phyloP scores from a whole-genome alignment of 2,329 filamentous ascomycete species.

The Cryphonectria radicalis region DNA sequence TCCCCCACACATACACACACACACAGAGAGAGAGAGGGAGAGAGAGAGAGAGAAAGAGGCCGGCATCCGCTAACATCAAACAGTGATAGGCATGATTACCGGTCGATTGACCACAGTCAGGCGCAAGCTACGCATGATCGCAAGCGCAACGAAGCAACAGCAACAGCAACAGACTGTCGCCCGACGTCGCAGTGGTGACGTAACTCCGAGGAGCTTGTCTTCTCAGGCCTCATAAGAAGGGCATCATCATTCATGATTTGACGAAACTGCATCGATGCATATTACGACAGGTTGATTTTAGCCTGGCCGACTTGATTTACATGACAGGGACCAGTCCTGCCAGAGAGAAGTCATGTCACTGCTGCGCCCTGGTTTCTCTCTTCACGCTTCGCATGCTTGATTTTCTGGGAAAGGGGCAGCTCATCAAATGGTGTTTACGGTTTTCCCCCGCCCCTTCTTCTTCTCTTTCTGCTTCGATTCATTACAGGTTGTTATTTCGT shows the following conservation, averaged over 20 bases:
- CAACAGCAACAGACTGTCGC: conserved; percentile 47
- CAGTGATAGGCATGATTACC: conserved; percentile 67
- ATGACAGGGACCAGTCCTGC: conserved; percentile 4
- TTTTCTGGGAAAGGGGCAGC: not conserved
- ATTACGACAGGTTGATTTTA: conserved; percentile 1
- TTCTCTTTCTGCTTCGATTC: not conserved
- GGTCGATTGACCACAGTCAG: conserved; percentile 59
- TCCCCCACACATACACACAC: too few species aligned
- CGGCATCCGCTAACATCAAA: conserved; percentile 34
- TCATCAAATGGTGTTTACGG: conserved; percentile 10
- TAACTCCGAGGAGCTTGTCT: conserved; percentile 58
- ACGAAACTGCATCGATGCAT: conserved; percentile 35
- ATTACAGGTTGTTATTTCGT: conserved; percentile 11
- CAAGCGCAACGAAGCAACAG: conserved; percentile 58
- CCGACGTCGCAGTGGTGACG: conserved; percentile 59
- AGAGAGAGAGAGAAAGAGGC: not conserved
- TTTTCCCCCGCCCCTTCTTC: not conserved
- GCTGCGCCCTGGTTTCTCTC: not conserved
- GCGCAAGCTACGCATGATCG: conserved; percentile 66
- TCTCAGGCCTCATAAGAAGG: conserved; percentile 47
- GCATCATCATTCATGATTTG: conserved; percentile 35
- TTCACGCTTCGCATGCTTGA: conserved; percentile 1
- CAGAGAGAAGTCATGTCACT: not conserved
- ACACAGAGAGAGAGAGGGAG: not conserved
- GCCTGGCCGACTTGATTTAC: not conserved